A percentile compares a stretch with the other conserved stretches of the same genome.
Evolutionary conservation across 192 early-diverging fungal species (phyloP).

Genomic region (Backusella tarrabulga): DNA sequence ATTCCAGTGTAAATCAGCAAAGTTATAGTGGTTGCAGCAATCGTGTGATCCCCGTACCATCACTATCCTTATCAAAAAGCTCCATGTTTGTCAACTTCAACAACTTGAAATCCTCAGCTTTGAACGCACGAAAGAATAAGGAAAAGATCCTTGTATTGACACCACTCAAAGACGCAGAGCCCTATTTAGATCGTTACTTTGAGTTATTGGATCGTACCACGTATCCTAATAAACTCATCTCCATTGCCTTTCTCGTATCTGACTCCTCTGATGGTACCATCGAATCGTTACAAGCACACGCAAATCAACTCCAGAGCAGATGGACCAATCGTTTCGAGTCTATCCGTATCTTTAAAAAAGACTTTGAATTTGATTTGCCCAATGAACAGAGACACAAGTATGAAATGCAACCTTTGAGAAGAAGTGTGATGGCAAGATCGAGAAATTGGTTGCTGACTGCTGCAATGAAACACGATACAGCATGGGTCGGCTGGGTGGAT

Average conservation of each 20-base stretch:
- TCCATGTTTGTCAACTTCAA: constrained; percentile 25
- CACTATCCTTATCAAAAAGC: constrained; percentile 4
- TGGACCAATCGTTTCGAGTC: constrained; percentile 28
- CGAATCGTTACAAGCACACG: constrained; percentile 39
- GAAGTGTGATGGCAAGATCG: constrained; percentile 54
- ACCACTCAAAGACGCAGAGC: constrained; percentile 54
- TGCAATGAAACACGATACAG: constrained; percentile 45
- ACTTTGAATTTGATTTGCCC: constrained; percentile 54
- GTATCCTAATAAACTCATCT: constrained; percentile 51
- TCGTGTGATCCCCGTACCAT: background rate
- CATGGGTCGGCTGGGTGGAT: constrained; percentile 61
- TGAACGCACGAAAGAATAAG: background rate
- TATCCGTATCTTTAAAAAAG: constrained; percentile 53
- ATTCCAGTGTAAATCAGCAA: background rate
- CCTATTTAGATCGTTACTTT: constrained; percentile 56
- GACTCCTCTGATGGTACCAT: constrained; percentile 57
- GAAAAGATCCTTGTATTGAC: constrained; percentile 52
- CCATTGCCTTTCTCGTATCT: constrained; percentile 55
- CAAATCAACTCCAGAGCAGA: background rate
- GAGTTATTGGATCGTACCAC: constrained; percentile 46
- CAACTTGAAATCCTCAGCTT: constrained; percentile 9
- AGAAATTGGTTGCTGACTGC: constrained; percentile 56
- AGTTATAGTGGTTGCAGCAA: background rate
- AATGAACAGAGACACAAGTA: constrained; percentile 51
- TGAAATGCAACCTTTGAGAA: constrained; percentile 45